phyloP scores from a whole-genome alignment of 371 early-diverging fungal genomes.

The Nematocida sp. region DNA sequence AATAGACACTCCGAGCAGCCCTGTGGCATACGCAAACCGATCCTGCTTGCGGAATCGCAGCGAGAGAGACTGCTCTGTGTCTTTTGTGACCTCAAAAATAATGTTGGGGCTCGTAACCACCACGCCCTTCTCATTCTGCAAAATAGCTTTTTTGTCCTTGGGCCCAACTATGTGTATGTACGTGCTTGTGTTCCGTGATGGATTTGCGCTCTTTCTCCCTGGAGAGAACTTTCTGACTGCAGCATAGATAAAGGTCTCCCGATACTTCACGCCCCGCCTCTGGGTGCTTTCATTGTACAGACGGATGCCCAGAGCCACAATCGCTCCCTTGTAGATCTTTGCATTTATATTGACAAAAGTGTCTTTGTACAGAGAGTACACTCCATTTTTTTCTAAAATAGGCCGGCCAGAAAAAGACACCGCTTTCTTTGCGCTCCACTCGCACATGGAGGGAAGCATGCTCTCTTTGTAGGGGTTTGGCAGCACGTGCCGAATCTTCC shows the following conservation, averaged over 20 bases:
- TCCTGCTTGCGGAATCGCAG: background rate
- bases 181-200: background rate
- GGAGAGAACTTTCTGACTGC: background rate
- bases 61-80: background rate
- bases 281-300: no score
- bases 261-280: no score
- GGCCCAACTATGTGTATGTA: constrained; percentile 1
- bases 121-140: background rate
- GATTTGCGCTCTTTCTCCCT: background rate
- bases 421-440: background rate
- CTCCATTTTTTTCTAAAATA: background rate
- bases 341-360: background rate
- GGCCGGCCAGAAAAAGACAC: background rate
- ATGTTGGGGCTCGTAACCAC: background rate
- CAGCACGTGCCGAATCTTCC: background rate
- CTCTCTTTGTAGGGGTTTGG: background rate
- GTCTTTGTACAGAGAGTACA: constrained; percentile 1
- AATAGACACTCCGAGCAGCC: constrained; percentile 2
- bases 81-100: background rate
- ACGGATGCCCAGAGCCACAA: no score
- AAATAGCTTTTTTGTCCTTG: background rate
- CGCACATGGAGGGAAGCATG: background rate
- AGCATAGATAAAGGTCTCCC: background rate
- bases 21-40: background rate
- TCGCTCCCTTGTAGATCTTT: background rate